phyloP scores from a whole-genome alignment of 164 flowering plant genomes.

The Vitis rotundifolia region DNA sequence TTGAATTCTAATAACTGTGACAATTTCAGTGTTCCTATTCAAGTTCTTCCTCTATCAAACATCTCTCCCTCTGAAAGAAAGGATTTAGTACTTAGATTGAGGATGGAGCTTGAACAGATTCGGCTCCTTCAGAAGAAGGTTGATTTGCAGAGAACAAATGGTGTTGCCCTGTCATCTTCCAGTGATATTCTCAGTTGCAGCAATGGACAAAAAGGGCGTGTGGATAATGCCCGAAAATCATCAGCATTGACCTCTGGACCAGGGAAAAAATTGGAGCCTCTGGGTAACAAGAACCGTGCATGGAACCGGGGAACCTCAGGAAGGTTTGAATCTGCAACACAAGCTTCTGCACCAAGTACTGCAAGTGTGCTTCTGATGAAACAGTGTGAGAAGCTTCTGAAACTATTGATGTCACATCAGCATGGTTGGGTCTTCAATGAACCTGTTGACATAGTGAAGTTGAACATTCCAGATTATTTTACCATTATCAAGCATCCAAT shows the following conservation, averaged over 20 bases:
- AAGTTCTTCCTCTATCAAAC: conserved; percentile 33
- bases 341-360: conserved; percentile 11
- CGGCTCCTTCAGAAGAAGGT: conserved; percentile 39
- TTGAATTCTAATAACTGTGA: conserved; percentile 31
- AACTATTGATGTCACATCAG: conserved; percentile 46
- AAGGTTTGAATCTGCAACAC: conserved; percentile 23
- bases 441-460: conserved; percentile 43
- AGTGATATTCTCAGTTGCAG: conserved; percentile 35
- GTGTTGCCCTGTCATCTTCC: conserved; percentile 23
- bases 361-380: conserved; percentile 27
- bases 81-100: conserved; percentile 32
- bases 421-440: conserved; percentile 47
- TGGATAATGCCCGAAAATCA: conserved; percentile 11
- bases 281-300: conserved; percentile 3
- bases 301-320: conserved; percentile 27
- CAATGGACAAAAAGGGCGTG: conserved; percentile 20
- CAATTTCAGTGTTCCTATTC: conserved; percentile 39
- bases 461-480: conserved; percentile 43
- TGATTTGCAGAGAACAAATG: conserved; percentile 27
- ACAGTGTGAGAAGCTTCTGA: conserved; percentile 39
- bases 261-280: conserved; percentile 17
- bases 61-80: conserved; percentile 41
- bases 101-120: conserved; percentile 45
- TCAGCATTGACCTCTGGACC: conserved; percentile 13
- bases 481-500: conserved; percentile 57